phyloP scores from a whole-genome alignment of 257 asterid genomes.

The Primulina tabacum region DNA sequence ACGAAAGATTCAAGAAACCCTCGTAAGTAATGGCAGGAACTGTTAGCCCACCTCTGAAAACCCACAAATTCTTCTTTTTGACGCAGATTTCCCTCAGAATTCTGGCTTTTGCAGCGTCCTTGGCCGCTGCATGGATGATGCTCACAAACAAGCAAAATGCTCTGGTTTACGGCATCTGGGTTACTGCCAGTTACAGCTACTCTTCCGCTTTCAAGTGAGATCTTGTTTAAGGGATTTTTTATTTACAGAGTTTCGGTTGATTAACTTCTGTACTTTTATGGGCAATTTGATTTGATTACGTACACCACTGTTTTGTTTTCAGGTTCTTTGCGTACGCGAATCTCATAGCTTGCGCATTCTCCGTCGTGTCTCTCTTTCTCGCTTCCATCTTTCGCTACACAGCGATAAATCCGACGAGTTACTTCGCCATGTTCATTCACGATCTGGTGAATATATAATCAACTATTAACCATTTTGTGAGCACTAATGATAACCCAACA shows the following conservation, averaged over 20 bases:
- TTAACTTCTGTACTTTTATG: no score
- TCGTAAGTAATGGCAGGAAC: not conserved
- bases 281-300: not conserved
- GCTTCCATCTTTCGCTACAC: constrained; percentile 31
- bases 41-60: constrained; percentile 19
- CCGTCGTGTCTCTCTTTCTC: constrained; percentile 35
- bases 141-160: constrained; percentile 47
- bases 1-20: not conserved
- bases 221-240: no score
- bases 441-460: constrained; percentile 50
- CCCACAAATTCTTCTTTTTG: constrained; percentile 24
- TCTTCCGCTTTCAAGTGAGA: constrained; percentile 58
- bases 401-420: constrained; percentile 23
- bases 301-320: not conserved
- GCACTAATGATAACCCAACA: no score
- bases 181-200: constrained; percentile 56
- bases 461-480: no score
- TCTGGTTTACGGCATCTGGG: constrained; percentile 34
- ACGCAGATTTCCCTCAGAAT: constrained; percentile 43
- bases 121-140: constrained; percentile 52
- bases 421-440: constrained; percentile 56
- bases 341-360: constrained; percentile 39
- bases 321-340: constrained; percentile 67
- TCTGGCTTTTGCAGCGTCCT: constrained; percentile 37
- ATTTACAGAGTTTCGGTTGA: no score